Conservation (phyloP, 352 stramenopile species). For the Ochromonadaceae sp. region DNA sequence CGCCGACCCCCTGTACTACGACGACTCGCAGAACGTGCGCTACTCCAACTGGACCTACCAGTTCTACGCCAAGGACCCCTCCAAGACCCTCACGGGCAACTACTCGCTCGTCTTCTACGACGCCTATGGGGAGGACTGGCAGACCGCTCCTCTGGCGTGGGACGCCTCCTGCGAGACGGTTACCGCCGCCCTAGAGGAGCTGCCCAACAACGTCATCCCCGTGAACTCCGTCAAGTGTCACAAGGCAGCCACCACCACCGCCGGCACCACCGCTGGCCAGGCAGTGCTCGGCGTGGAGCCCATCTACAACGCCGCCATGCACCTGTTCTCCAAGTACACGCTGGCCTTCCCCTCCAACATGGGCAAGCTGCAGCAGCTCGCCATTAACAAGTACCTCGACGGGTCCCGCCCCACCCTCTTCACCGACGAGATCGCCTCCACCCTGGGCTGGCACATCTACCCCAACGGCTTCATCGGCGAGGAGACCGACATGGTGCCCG, state of each 20-base stretch:
- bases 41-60: constrained; percentile 23
- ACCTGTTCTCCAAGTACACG: constrained; percentile 28
- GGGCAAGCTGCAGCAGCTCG: constrained; percentile 35
- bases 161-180: constrained; percentile 20
- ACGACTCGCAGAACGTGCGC: constrained; percentile 23
- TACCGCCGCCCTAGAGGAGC: constrained; percentile 33
- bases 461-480: constrained; percentile 34
- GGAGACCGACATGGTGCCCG: constrained; percentile 38
- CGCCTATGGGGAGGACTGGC: constrained; percentile 26
- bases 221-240: constrained; percentile 24
- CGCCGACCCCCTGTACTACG: constrained; percentile 30
- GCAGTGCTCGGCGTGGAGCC: constrained; percentile 5
- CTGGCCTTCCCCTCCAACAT: constrained; percentile 40
- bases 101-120: constrained; percentile 30
- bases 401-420: constrained; percentile 34
- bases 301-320: not conserved
- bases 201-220: constrained; percentile 38
- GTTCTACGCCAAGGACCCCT: constrained; percentile 15
- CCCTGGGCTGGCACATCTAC: constrained; percentile 25
- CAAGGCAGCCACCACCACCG: not conserved
- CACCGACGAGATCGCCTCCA: constrained; percentile 23
- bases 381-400: constrained; percentile 41
- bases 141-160: constrained; percentile 24
- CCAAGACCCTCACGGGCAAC: constrained; percentile 16
- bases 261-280: not conserved